These are phyloP conservation scores for Hyphopichia pseudoburtonii DNA, from an alignment of 1,139 yeast species.

Conservation along the genomic window DNA sequence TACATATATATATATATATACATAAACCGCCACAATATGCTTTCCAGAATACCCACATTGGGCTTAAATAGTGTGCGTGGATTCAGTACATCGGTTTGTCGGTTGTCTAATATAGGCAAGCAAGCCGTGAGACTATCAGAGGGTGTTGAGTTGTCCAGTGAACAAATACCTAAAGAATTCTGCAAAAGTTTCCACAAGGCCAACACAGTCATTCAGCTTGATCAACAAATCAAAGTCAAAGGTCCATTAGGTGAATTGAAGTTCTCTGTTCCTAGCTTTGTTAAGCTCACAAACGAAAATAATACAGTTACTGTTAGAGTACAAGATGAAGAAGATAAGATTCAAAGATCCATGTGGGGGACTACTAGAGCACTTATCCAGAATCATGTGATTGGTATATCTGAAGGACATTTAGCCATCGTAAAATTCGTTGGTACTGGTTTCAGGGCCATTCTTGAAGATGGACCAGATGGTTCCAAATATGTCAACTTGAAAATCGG, in stretches of 20 bases:
- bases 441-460: constrained; percentile 78
- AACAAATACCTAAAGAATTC: constrained; percentile 42
- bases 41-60: constrained; percentile 49
- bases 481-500: constrained; percentile 80
- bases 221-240: constrained; percentile 60
- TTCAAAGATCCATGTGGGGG: constrained; percentile 94
- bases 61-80: constrained; percentile 11
- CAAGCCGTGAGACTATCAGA: constrained; percentile 36
- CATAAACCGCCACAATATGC: constrained; percentile 35
- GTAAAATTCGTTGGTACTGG: constrained; percentile 96
- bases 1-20: no score
- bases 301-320: constrained; percentile 56
- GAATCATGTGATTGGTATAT: constrained; percentile 81
- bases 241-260: constrained; percentile 81
- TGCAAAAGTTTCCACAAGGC: constrained; percentile 70
- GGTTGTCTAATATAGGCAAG: constrained; percentile 42
- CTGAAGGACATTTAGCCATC: constrained; percentile 89
- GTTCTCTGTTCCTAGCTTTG: constrained; percentile 72
- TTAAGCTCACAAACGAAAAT: constrained; percentile 37
- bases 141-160: constrained; percentile 33
- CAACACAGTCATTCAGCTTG: constrained; percentile 54
- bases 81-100: constrained; percentile 26
- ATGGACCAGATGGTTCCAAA: constrained; percentile 50
- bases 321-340: constrained; percentile 53
- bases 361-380: constrained; percentile 78